Evolutionary conservation across 306 rosid species (phyloP).

Genomic region (Vicia villosa): DNA sequence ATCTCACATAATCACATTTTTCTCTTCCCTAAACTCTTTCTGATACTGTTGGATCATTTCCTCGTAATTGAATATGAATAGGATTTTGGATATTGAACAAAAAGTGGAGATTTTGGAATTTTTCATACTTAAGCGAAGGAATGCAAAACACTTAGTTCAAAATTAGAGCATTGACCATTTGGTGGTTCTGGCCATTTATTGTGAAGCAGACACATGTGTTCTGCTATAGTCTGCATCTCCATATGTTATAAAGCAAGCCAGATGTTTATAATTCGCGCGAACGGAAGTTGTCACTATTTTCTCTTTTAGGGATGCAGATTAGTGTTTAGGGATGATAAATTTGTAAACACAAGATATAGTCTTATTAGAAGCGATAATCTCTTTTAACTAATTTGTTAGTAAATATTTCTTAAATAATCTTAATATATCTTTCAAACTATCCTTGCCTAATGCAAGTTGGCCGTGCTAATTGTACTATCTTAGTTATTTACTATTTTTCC

Average conservation of each 20-base stretch:
- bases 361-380: constrained; percentile 21
- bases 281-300: constrained; percentile 5
- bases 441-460: constrained; percentile 1
- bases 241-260: background rate
- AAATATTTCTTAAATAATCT: constrained; percentile 6
- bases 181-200: constrained; percentile 4
- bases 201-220: constrained; percentile 12
- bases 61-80: background rate
- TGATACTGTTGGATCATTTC: background rate
- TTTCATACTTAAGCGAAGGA: background rate
- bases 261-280: background rate
- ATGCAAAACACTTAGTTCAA: background rate
- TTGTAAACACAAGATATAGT: background rate
- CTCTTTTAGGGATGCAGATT: background rate
- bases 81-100: background rate
- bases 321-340: constrained; percentile 9
- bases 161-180: background rate
- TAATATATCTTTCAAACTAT: background rate
- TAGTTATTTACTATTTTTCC: constrained; percentile 12
- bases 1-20: background rate
- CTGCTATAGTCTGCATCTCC: constrained; percentile 4
- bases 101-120: background rate
- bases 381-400: background rate
- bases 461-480: background rate
- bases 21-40: background rate